Evolutionary conservation across 306 rosid species (phyloP).

Genomic region (Geum urbanum): DNA sequence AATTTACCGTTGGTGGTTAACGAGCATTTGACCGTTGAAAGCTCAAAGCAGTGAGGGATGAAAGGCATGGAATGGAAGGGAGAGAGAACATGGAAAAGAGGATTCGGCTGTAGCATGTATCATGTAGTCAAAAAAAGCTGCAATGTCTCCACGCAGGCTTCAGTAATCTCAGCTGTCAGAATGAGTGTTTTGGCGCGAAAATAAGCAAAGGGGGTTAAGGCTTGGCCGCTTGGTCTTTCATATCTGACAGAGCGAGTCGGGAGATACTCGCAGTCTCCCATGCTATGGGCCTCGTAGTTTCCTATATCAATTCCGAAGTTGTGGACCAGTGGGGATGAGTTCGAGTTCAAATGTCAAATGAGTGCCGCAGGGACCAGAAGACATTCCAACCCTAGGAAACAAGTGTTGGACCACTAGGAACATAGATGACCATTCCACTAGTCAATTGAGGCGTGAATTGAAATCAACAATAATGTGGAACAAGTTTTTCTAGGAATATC

Average conservation of each 20-base stretch:
- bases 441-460: too few species aligned
- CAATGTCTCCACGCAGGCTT: not conserved
- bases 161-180: conserved; percentile 23
- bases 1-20: not conserved
- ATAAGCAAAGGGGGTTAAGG: not conserved
- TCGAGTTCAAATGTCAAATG: not conserved
- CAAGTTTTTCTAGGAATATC: not conserved
- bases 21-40: conserved; percentile 9
- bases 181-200: not conserved
- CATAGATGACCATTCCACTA: too few species aligned
- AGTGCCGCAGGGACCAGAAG: conserved; percentile 16
- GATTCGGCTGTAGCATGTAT: conserved; percentile 15
- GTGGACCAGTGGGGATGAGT: conserved; percentile 4
- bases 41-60: not conserved
- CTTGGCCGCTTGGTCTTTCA: not conserved
- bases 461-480: not conserved
- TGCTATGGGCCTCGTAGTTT: not conserved
- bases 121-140: conserved; percentile 34
- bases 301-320: not conserved
- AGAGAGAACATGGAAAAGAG: conserved; percentile 2
- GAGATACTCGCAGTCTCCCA: not conserved
- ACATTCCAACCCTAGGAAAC: conserved; percentile 21
- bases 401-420: not conserved
- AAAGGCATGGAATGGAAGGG: not conserved
- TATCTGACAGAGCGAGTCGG: not conserved